Evolutionary conservation across 768 basidiomycete species (phyloP).

Genomic region (Boletus bicolor): DNA sequence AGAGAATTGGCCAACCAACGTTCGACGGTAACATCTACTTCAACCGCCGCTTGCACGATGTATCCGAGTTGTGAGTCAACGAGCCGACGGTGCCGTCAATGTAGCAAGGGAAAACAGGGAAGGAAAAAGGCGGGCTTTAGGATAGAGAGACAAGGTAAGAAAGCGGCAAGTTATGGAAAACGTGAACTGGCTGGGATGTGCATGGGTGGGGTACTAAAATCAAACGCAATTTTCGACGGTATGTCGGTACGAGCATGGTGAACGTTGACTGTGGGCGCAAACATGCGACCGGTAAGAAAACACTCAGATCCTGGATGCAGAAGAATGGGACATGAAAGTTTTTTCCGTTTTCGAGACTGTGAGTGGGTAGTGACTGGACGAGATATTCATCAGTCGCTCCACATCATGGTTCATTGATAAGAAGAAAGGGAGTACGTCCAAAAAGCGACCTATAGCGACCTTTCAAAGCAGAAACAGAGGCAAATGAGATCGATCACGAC

Average conservation of each 20-base stretch:
- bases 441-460: not conserved
- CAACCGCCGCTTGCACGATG: not conserved
- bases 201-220: conserved; percentile 4
- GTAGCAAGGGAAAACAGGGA: not conserved
- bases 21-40: not conserved
- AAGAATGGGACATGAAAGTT: not conserved
- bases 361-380: not conserved
- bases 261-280: not conserved
- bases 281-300: conserved; percentile 1
- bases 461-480: not conserved
- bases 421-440: not conserved
- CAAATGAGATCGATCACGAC: not conserved
- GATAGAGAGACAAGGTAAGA: too few species aligned
- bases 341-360: not conserved
- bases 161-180: not conserved
- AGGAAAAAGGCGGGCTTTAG: too few species aligned
- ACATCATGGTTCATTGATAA: not conserved
- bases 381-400: not conserved
- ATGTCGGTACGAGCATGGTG: conserved; percentile 1
- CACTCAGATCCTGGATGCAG: not conserved
- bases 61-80: not conserved
- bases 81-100: not conserved
- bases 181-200: not conserved
- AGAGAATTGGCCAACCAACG: not conserved
- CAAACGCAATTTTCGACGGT: not conserved